Percentiles rank a stretch among this genome's conserved stretches.
phyloP scores from a whole-genome alignment of 2,329 filamentous ascomycete genomes.

The Monilinia vaccinii-corymbosi region DNA sequence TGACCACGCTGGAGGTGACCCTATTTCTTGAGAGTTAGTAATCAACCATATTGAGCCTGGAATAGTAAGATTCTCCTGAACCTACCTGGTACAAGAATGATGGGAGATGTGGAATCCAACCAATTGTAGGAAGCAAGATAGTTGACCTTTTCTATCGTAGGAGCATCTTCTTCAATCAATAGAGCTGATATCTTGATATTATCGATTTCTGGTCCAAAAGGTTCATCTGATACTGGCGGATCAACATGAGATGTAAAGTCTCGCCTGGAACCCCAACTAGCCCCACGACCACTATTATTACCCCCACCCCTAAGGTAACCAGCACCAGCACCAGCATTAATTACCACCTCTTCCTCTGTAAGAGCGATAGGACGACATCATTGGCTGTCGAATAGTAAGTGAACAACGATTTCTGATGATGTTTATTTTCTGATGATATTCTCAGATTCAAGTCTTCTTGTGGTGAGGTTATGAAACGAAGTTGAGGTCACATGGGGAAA shows the following conservation, averaged over 20 bases:
- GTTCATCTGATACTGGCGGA: conserved; percentile 3
- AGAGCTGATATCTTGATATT: conserved; percentile 14
- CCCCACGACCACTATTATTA: background rate
- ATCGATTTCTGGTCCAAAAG: conserved; percentile 15
- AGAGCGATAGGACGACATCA: background rate
- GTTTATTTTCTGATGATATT: background rate
- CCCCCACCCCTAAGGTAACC: background rate
- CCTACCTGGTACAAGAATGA: conserved; percentile 40
- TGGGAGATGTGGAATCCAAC: conserved; percentile 31
- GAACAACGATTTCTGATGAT: background rate
- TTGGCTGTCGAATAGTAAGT: background rate
- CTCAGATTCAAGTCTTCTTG: background rate
- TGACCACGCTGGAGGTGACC: conserved; percentile 42
- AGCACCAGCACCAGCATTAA: too few species aligned
- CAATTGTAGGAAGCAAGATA: conserved; percentile 46
- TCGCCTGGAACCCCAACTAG: background rate
- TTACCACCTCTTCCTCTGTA: background rate
- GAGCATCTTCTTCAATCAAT: conserved; percentile 19
- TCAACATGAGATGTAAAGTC: background rate
- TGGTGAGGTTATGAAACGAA: background rate
- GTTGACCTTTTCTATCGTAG: conserved; percentile 32
- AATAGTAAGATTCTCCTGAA: conserved; percentile 12
- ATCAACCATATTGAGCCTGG: background rate
- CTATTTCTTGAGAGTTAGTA: conserved; percentile 26
- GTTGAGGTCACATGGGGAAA: too few species aligned